phyloP scores from a whole-genome alignment of 2,329 filamentous ascomycete species.

The Calonectria pseudoreteaudii region DNA sequence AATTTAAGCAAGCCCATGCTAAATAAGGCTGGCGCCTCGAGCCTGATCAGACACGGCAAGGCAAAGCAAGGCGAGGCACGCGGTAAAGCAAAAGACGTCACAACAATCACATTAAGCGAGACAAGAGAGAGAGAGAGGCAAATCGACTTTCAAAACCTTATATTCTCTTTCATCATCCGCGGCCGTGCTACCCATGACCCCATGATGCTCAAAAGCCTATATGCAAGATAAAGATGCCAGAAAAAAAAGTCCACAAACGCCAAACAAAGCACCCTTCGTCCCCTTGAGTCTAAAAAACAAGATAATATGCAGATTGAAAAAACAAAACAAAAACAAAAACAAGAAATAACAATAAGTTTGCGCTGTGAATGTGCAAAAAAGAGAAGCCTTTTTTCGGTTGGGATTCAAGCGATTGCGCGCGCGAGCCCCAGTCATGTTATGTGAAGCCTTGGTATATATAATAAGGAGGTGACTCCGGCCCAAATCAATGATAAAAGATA shows the following conservation, averaged over 20 bases:
- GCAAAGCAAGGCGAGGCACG: neutral
- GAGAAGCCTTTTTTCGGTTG: conserved; percentile 20
- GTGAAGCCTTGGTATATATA: conserved; percentile 34
- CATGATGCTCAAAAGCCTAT: conserved; percentile 1
- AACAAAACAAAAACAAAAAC: neutral
- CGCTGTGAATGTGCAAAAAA: conserved; percentile 27
- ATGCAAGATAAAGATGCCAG: neutral
- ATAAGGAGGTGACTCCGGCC: conserved; percentile 24
- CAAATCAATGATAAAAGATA: conserved; percentile 22
- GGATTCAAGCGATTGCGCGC: conserved; percentile 13
- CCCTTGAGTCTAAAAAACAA: conserved; percentile 15
- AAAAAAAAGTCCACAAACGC: conserved; percentile 8
- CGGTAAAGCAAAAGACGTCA: neutral
- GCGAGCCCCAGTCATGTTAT: conserved; percentile 8
- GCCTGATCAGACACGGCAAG: neutral
- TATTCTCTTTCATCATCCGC: neutral
- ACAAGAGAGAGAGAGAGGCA: neutral
- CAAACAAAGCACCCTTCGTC: neutral
- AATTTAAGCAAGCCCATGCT: neutral
- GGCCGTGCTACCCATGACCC: neutral
- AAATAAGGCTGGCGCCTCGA: too few relatives aligned
- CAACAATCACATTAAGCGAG: neutral
- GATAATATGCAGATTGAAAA: neutral
- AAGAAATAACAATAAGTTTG: conserved; percentile 4
- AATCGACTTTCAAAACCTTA: neutral